These are phyloP conservation scores for Fusarium chuoi DNA, from an alignment of 2,329 filamentous ascomycete species.

Conservation along the genomic window DNA sequence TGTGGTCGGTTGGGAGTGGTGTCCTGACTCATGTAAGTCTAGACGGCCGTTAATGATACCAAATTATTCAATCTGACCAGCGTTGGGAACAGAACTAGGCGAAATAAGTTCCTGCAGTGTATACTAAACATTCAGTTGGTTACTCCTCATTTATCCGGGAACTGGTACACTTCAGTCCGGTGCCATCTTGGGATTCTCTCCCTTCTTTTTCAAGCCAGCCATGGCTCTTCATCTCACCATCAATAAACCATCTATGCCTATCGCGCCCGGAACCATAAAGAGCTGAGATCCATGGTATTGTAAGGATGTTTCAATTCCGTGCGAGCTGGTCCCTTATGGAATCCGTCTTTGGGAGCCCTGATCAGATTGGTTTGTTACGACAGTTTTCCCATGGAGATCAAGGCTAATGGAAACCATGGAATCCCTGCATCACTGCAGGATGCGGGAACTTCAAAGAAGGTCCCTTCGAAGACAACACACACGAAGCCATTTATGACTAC, in stretches of 20 bases:
- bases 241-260: not conserved
- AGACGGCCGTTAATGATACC: too few relatives aligned
- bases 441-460: not conserved
- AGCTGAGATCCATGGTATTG: not conserved
- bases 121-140: too few relatives aligned
- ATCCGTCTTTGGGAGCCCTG: not conserved
- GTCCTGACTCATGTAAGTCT: not conserved
- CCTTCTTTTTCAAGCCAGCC: not conserved
- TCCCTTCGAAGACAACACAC: not conserved
- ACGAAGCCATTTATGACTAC: not conserved
- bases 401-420: not conserved
- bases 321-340: not conserved
- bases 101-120: not conserved
- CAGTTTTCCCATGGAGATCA: fast-evolving
- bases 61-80: too few relatives aligned
- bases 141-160: not conserved
- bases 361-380: not conserved
- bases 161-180: too few relatives aligned
- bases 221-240: not conserved
- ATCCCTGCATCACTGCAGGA: not conserved
- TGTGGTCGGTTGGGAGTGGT: not conserved
- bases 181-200: not conserved
- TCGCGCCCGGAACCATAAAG: not conserved
- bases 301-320: not conserved
- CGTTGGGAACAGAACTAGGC: not conserved